Percentiles rank a stretch among this genome's conserved stretches.
These are phyloP conservation scores for Gigaspora rosea DNA, from an alignment of 192 early-diverging fungal genomes.

Conservation along the genomic window DNA sequence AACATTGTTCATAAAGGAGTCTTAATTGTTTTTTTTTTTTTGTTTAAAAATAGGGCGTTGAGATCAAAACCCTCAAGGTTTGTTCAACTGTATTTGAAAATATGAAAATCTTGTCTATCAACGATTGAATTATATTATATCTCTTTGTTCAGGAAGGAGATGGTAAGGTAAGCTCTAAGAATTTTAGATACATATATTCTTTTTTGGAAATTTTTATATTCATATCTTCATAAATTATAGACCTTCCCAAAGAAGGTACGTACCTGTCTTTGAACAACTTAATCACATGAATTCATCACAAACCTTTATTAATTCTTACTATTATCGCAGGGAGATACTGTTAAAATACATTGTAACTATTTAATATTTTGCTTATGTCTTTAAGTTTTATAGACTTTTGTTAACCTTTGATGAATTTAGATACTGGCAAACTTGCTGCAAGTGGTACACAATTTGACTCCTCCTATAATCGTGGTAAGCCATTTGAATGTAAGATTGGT, in stretches of 20 bases:
- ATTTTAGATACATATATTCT: neutral
- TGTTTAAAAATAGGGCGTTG: constrained; percentile 1
- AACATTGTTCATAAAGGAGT: too few species aligned
- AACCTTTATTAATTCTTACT: neutral
- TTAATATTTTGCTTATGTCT: neutral
- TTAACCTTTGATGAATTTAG: neutral
- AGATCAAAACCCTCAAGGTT: neutral
- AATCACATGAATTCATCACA: neutral
- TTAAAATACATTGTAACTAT: constrained; percentile 7
- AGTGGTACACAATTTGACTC: constrained; percentile 84
- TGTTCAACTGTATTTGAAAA: neutral
- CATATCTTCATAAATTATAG: neutral
- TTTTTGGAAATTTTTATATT: neutral
- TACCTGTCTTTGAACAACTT: neutral
- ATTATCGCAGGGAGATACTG: constrained; percentile 4
- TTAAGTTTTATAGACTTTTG: neutral
- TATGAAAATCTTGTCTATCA: neutral
- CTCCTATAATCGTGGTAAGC: constrained; percentile 77
- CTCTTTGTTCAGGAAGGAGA: neutral
- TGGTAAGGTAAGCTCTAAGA: neutral
- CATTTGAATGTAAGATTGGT: constrained; percentile 89
- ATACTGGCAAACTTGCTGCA: constrained; percentile 50
- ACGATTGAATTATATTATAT: neutral
- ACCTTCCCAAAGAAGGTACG: constrained; percentile 7
- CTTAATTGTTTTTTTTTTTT: neutral